A percentile compares a stretch with the other conserved stretches of the same genome.
phyloP scores from a whole-genome alignment of 1,139 yeast genomes.

The Blastobotrys serpentis region DNA sequence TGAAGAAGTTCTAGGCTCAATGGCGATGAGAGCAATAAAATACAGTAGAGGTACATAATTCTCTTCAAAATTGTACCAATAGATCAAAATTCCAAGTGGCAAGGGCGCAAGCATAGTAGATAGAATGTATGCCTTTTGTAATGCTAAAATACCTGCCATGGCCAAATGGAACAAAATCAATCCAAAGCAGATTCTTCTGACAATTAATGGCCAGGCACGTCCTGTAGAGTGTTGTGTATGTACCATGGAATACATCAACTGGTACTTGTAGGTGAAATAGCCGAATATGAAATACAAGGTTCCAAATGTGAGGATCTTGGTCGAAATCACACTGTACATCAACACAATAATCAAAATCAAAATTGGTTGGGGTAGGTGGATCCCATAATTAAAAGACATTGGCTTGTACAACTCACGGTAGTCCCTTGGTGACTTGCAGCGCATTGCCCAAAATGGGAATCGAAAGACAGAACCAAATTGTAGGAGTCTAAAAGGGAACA shows the following conservation, averaged over 20 bases:
- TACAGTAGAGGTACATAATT: slow-evolving; percentile 76
- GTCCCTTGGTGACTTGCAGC: slow-evolving; percentile 66
- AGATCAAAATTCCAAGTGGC: slow-evolving; percentile 63
- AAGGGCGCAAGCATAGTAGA: slow-evolving; percentile 74
- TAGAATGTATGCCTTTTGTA: slow-evolving; percentile 70
- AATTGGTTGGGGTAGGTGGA: slow-evolving; percentile 78
- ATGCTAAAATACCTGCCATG: slow-evolving; percentile 86
- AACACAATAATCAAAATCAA: slow-evolving; percentile 71
- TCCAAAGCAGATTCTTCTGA: slow-evolving; percentile 70
- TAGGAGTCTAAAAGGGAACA: slow-evolving; percentile 74
- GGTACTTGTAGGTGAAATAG: slow-evolving; percentile 77
- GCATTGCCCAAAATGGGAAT: slow-evolving; percentile 58
- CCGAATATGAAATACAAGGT: slow-evolving; percentile 71
- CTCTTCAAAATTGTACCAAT: slow-evolving; percentile 78
- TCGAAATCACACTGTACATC: slow-evolving; percentile 69
- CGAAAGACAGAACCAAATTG: slow-evolving; percentile 65
- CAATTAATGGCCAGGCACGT: slow-evolving; percentile 80
- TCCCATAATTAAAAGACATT: slow-evolving; percentile 76
- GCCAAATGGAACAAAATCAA: slow-evolving; percentile 76
- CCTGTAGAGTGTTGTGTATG: slow-evolving; percentile 92
- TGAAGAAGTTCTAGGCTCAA: slow-evolving; percentile 32
- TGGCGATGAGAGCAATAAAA: slow-evolving; percentile 81
- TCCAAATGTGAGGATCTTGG: slow-evolving; percentile 73
- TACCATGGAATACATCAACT: slow-evolving; percentile 71
- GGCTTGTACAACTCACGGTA: slow-evolving; percentile 70